Evolutionary conservation across 495 filamentous ascomycete genomes (phyloP).

Genomic region (Penicillium subrubescens): DNA sequence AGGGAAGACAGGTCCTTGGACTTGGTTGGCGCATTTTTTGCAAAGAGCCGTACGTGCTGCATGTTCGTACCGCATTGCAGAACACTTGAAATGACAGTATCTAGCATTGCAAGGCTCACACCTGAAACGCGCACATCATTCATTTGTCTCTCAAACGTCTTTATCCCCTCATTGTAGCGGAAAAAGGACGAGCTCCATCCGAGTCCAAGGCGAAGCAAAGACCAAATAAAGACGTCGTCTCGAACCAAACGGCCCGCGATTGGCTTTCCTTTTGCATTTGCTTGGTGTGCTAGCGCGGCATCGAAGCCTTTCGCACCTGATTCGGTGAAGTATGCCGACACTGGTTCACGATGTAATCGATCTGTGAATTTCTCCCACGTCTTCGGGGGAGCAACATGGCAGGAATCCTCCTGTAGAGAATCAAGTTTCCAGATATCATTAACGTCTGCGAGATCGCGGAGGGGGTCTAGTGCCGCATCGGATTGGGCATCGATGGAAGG

Average conservation of each 20-base stretch:
- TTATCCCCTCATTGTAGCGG: slow-evolving; percentile 58
- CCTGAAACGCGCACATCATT: slow-evolving; percentile 67
- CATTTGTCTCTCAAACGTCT: slow-evolving; percentile 58
- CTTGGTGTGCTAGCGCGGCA: slow-evolving; percentile 53
- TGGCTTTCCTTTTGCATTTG: slow-evolving; percentile 3
- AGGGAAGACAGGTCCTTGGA: slow-evolving; percentile 34
- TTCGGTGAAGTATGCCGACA: slow-evolving; percentile 74
- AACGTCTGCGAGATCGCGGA: slow-evolving; percentile 23
- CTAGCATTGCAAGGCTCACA: slow-evolving; percentile 58
- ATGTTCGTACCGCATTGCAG: slow-evolving; percentile 73
- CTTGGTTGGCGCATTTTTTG: slow-evolving; percentile 43
- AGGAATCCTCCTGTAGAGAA: slow-evolving; percentile 13
- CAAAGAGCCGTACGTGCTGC: slow-evolving; percentile 58
- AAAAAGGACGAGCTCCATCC: slow-evolving; percentile 84
- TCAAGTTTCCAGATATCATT: slow-evolving; percentile 60
- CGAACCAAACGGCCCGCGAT: slow-evolving; percentile 29
- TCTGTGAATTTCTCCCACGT: slow-evolving; percentile 75
- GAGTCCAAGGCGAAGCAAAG: slow-evolving; percentile 71
- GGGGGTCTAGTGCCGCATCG: slow-evolving; percentile 7
- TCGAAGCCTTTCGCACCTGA: slow-evolving; percentile 74
- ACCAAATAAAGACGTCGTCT: slow-evolving; percentile 56
- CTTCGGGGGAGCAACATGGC: slow-evolving; percentile 45
- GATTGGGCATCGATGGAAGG: slow-evolving; percentile 34
- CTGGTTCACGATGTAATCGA: slow-evolving; percentile 39
- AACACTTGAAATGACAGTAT: slow-evolving; percentile 55